These are phyloP conservation scores for Hypholoma sublateritium DNA, from an alignment of 768 basidiomycete genomes.

Conservation along the genomic window DNA sequence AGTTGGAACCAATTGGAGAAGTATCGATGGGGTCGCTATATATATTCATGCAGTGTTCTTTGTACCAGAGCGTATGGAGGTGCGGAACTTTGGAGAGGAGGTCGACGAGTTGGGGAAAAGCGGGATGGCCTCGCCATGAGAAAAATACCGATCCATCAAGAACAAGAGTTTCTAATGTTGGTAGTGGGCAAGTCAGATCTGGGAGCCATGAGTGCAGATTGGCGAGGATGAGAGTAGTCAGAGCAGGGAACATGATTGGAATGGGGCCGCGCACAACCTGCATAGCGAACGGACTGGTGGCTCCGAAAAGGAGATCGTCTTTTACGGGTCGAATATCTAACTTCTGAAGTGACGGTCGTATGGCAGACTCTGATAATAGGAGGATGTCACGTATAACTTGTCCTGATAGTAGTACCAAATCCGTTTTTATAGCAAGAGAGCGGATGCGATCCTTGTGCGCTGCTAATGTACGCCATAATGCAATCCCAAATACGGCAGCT, in stretches of 20 bases:
- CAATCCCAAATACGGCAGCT: background rate
- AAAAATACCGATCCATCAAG: background rate
- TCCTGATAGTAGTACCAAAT: background rate
- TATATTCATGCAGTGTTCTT: background rate
- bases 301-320: no score
- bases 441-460: background rate
- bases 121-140: background rate
- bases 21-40: no score
- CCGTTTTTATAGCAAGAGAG: background rate
- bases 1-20: background rate
- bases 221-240: background rate
- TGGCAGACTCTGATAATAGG: background rate
- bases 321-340: background rate
- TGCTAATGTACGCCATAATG: background rate
- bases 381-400: background rate
- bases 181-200: background rate
- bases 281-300: no score
- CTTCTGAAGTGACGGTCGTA: background rate
- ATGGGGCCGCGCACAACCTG: background rate
- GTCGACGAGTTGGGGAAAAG: background rate
- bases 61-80: slow-evolving; percentile 2
- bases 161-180: background rate
- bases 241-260: background rate
- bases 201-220: background rate
- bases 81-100: background rate